Percentiles rank a stretch among this genome's conserved stretches.
Evolutionary conservation across 2,329 filamentous ascomycete genomes (phyloP).

Genomic region (Lachnellula arida): DNA sequence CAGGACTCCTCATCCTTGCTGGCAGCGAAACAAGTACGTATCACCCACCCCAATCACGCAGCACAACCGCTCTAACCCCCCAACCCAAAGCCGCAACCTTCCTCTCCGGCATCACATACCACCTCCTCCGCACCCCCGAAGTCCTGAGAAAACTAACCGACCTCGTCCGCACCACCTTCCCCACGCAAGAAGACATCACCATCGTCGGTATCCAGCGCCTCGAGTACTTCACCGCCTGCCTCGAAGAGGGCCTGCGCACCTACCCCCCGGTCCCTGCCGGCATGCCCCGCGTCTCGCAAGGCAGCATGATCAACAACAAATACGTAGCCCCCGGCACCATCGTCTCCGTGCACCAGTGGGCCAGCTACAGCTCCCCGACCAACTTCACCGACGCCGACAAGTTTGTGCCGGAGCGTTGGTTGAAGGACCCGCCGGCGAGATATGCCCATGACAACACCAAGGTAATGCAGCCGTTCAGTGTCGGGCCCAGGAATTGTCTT

Average conservation of each 20-base stretch:
- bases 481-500: slow-evolving; percentile 10
- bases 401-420: slow-evolving; percentile 38
- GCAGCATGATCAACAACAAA: background rate
- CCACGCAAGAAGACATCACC: background rate
- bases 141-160: background rate
- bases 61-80: background rate
- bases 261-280: slow-evolving; percentile 2
- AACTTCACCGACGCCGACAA: slow-evolving; percentile 27
- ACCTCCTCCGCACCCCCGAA: slow-evolving; percentile 1
- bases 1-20: slow-evolving; percentile 27
- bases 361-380: background rate
- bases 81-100: background rate
- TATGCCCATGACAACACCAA: slow-evolving; percentile 5
- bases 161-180: slow-evolving; percentile 4
- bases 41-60: background rate
- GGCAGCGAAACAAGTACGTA: slow-evolving; percentile 31
- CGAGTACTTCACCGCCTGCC: slow-evolving; percentile 33
- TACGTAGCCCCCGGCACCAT: slow-evolving; percentile 8
- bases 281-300: slow-evolving; percentile 1
- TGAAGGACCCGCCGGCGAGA: background rate
- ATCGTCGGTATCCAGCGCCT: background rate
- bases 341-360: slow-evolving; percentile 12
- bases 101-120: slow-evolving; percentile 5
- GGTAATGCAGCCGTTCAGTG: slow-evolving; percentile 6
- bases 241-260: slow-evolving; percentile 22